Evolutionary conservation across 2,329 filamentous ascomycete species (phyloP).

Genomic region (Verticillium tricorpus): DNA sequence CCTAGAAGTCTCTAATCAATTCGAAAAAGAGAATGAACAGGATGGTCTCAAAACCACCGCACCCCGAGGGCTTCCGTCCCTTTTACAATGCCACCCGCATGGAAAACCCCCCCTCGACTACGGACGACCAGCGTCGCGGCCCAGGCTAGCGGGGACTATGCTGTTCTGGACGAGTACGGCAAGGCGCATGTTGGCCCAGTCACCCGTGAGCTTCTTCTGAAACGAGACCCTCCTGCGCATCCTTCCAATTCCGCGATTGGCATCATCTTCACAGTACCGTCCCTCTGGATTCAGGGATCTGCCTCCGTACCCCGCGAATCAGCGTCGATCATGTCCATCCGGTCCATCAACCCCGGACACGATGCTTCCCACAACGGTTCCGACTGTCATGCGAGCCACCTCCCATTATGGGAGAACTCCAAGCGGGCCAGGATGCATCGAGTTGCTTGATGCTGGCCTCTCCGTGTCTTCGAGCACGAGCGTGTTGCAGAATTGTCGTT

Average conservation of each 20-base stretch:
- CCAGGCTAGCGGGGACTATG: background rate
- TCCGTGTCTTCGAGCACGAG: background rate
- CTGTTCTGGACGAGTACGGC: background rate
- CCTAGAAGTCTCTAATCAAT: background rate
- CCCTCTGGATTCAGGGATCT: constrained; percentile 1
- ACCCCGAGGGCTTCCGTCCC: background rate
- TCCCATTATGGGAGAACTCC: background rate
- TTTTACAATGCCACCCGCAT: background rate
- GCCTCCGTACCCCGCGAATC: constrained; percentile 1
- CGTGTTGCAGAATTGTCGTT: background rate
- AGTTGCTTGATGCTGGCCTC: background rate
- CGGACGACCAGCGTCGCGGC: constrained; percentile 1
- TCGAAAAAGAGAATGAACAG: background rate
- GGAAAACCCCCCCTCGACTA: background rate
- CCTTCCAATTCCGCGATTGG: background rate
- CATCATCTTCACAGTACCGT: background rate
- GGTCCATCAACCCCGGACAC: constrained; percentile 3
- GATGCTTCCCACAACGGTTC: background rate
- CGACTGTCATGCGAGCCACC: background rate
- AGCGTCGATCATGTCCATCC: constrained; percentile 1
- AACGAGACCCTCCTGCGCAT: background rate
- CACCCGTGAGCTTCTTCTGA: background rate
- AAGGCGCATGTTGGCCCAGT: background rate
- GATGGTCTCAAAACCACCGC: background rate
- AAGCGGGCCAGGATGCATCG: background rate